Conservation (phyloP, 2,329 filamentous ascomycete genomes). For the Diatrype stigma region DNA sequence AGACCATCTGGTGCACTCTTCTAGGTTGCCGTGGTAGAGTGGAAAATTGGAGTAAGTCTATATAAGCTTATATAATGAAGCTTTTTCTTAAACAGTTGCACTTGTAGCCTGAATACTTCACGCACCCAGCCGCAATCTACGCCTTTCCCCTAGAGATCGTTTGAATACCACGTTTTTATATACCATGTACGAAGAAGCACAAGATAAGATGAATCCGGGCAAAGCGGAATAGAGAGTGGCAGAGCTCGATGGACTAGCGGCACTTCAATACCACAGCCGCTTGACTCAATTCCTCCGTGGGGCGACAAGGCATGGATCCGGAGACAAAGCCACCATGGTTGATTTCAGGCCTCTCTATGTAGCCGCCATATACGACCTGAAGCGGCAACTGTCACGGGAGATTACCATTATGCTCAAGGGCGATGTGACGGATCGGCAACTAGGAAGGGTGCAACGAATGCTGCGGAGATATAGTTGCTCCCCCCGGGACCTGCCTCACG, state of each 20-base stretch:
- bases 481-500: neutral
- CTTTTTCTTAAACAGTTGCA: too few relatives aligned
- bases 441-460: constrained; percentile 4
- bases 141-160: too few relatives aligned
- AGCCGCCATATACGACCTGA: constrained; percentile 8
- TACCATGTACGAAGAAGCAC: too few relatives aligned
- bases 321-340: constrained; percentile 4
- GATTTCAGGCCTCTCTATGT: constrained; percentile 9
- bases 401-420: constrained; percentile 2
- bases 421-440: constrained; percentile 3
- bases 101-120: too few relatives aligned
- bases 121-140: too few relatives aligned
- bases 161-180: too few relatives aligned
- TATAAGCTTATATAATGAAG: too few relatives aligned
- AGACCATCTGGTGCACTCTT: too few relatives aligned
- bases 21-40: too few relatives aligned
- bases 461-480: constrained; percentile 4
- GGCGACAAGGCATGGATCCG: constrained; percentile 6
- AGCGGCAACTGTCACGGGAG: constrained; percentile 3
- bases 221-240: too few relatives aligned
- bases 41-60: too few relatives aligned
- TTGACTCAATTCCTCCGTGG: constrained; percentile 8
- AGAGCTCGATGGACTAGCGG: constrained; percentile 4
- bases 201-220: too few relatives aligned
- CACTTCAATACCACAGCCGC: constrained; percentile 7